Conservation (phyloP, 768 basidiomycete genomes). For the Mycena sanguinolenta region DNA sequence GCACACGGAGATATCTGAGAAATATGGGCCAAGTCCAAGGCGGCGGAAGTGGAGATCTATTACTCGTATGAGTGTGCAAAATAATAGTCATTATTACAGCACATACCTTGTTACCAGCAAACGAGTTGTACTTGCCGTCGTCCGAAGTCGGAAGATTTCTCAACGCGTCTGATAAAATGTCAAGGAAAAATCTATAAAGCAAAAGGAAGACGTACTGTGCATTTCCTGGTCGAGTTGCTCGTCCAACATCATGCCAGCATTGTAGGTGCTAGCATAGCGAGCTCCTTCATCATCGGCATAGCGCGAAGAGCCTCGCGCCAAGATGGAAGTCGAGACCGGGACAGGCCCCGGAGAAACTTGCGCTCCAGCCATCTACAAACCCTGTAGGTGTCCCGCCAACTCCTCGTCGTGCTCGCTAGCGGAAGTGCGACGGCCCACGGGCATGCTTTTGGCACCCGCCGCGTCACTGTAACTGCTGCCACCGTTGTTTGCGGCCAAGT, state of each 20-base stretch:
- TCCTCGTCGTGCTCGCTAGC: conserved; percentile 91
- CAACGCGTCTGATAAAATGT: conserved; percentile 77
- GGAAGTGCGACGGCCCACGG: conserved; percentile 89
- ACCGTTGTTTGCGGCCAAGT: conserved; percentile 64
- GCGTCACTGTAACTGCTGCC: conserved; percentile 72
- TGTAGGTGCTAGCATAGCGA: conserved; percentile 74
- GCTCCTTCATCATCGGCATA: conserved; percentile 72
- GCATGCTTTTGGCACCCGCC: conserved; percentile 92
- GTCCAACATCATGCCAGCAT: conserved; percentile 92
- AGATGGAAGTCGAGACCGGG: conserved; percentile 65
- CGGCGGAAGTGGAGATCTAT: conserved; percentile 89
- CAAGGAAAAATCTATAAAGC: conserved; percentile 25
- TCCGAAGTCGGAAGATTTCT: conserved; percentile 89
- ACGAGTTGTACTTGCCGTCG: conserved; percentile 85
- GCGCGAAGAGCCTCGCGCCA: conserved; percentile 64
- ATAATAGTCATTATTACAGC: conserved; percentile 30
- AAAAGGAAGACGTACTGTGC: conserved; percentile 77
- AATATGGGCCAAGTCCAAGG: conserved; percentile 91
- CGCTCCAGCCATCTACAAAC: conserved; percentile 77
- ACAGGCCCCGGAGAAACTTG: conserved; percentile 69
- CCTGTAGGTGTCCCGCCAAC: conserved; percentile 80
- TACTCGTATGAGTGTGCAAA: conserved; percentile 9
- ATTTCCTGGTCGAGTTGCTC: conserved; percentile 95
- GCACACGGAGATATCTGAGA: conserved; percentile 83
- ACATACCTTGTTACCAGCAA: conserved; percentile 73